Evolutionary conservation across 805 yeast genomes (phyloP).

Genomic region (Wickerhamiella occidentalis): DNA sequence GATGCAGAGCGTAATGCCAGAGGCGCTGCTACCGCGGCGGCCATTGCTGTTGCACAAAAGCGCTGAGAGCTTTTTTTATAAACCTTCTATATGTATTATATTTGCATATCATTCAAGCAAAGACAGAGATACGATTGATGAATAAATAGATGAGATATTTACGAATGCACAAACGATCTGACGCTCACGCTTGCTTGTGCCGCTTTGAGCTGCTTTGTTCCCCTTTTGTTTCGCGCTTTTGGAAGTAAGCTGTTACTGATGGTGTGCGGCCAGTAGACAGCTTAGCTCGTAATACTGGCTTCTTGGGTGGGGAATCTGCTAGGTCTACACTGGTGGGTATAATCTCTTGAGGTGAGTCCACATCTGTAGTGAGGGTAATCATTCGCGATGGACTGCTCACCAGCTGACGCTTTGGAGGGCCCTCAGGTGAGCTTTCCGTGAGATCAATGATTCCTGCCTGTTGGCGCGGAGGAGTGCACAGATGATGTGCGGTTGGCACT

Average conservation of each 20-base stretch:
- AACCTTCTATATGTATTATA: not conserved
- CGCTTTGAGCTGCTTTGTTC: not conserved
- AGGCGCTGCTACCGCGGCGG: slow-evolving; percentile 29
- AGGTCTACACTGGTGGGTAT: not conserved
- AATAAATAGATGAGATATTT: not conserved
- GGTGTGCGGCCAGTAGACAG: not conserved
- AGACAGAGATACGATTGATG: not conserved
- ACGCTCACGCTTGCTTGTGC: too few relatives aligned
- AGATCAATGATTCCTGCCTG: not conserved
- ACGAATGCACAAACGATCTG: too few relatives aligned
- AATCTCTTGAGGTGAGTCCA: not conserved
- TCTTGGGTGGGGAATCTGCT: not conserved
- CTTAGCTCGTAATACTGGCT: not conserved
- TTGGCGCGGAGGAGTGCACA: not conserved
- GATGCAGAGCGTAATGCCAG: slow-evolving; percentile 25
- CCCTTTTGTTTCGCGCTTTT: not conserved
- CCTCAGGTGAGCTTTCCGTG: not conserved
- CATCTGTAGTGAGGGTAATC: not conserved
- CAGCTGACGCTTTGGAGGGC: not conserved
- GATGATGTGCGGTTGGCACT: too few relatives aligned
- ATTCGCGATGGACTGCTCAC: not conserved
- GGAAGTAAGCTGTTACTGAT: not conserved
- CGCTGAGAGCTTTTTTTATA: not conserved
- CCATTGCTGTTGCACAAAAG: slow-evolving; percentile 24
- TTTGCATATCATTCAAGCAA: not conserved